These are phyloP conservation scores for Petunia axillaris DNA, from an alignment of 257 asterid genomes.

Conservation along the genomic window DNA sequence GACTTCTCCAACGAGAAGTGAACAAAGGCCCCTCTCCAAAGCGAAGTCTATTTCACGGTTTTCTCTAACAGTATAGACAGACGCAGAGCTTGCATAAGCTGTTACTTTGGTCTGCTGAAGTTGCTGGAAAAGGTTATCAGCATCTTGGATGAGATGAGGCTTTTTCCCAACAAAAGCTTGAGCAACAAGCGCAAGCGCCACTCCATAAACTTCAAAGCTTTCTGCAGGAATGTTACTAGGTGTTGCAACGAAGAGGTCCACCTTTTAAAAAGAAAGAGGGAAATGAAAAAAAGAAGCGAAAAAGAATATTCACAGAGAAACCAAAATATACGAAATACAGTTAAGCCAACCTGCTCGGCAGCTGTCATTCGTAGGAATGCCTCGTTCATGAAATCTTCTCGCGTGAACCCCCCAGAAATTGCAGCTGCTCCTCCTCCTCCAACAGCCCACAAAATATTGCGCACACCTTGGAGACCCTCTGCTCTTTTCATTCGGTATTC, in stretches of 20 bases:
- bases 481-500: constrained; percentile 69
- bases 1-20: constrained; percentile 93
- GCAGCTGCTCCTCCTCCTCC: constrained; percentile 99
- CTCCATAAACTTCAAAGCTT: constrained; percentile 96
- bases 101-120: constrained; percentile 88
- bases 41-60: constrained; percentile 87
- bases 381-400: constrained; percentile 97
- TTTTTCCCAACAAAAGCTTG: constrained; percentile 89
- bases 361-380: constrained; percentile 91
- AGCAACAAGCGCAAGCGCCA: constrained; percentile 94
- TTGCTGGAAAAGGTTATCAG: constrained; percentile 94
- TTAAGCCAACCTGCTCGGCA: constrained; percentile 73
- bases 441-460: constrained; percentile 94
- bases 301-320: neutral
- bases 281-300: constrained; percentile 5
- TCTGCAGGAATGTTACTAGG: constrained; percentile 98
- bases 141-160: constrained; percentile 91
- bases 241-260: constrained; percentile 90
- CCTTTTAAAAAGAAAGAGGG: constrained; percentile 45
- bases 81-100: constrained; percentile 50
- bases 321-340: neutral
- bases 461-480: constrained; percentile 93
- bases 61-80: constrained; percentile 52
- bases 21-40: constrained; percentile 96
- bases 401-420: constrained; percentile 86